Conservation (phyloP, 116 monocot genomes). For the Zostera marina region DNA sequence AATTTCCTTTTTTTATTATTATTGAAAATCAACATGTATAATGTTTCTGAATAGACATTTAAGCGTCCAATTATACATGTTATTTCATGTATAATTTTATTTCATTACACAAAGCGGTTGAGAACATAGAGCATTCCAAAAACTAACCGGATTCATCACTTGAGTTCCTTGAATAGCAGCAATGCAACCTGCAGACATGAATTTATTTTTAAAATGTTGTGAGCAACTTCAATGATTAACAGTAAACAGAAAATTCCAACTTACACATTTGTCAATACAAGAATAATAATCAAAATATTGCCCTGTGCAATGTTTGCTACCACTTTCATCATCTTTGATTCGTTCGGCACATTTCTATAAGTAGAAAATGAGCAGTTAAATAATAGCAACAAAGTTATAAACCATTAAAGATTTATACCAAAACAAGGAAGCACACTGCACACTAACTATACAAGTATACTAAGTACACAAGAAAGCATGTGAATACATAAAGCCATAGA, state of each 20-base stretch:
- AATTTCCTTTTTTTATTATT: no score
- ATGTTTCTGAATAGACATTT: no score
- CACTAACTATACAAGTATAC: no score
- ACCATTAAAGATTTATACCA: no score
- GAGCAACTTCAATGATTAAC: background rate
- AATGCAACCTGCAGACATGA: background rate
- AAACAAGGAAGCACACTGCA: no score
- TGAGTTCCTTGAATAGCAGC: slow-evolving; percentile 1
- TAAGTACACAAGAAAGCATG: no score
- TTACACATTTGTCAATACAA: slow-evolving; percentile 64
- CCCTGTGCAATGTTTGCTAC: slow-evolving; percentile 69
- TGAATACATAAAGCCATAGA: no score
- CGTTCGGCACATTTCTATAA: slow-evolving; percentile 49
- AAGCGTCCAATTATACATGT: no score
- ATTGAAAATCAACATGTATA: no score
- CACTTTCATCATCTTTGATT: slow-evolving; percentile 43
- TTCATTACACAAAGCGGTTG: no score
- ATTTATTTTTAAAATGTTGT: background rate
- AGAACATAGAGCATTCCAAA: no score
- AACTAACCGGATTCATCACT: background rate
- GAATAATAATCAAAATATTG: slow-evolving; percentile 73
- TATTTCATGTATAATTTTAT: no score
- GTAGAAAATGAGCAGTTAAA: background rate
- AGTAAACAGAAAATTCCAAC: slow-evolving; percentile 5
- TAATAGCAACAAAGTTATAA: background rate